Evolutionary conservation across 129 eudicot species (phyloP).

Genomic region (Pittosporum tobira): DNA sequence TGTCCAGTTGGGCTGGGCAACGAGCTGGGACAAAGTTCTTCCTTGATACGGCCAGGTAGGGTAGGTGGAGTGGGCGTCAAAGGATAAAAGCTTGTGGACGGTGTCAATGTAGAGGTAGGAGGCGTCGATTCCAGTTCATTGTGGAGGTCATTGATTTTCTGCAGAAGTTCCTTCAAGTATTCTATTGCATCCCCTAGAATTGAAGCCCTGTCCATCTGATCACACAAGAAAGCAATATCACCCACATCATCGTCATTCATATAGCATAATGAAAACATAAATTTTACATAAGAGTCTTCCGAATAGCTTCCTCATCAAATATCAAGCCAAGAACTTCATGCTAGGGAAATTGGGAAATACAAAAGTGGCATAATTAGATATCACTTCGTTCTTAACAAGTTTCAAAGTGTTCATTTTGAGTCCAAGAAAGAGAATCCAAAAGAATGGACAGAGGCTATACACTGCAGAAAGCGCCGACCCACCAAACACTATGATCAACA

Average conservation of each 20-base stretch:
- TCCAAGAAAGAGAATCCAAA: too few relatives aligned
- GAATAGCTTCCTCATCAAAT: background rate
- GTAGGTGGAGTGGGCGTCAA: constrained; percentile 62
- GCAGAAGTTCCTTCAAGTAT: constrained; percentile 81
- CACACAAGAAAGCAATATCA: background rate
- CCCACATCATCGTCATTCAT: background rate
- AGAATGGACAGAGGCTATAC: too few relatives aligned
- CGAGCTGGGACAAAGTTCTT: constrained; percentile 71
- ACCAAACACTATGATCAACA: too few relatives aligned
- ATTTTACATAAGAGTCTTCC: background rate
- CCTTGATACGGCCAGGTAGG: constrained; percentile 65
- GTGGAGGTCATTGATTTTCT: constrained; percentile 80
- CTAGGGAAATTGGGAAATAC: background rate
- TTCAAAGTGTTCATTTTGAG: background rate
- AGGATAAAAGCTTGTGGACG: constrained; percentile 56
- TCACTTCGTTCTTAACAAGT: too few relatives aligned
- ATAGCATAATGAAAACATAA: background rate
- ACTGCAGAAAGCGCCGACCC: too few relatives aligned
- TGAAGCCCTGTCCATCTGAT: constrained; percentile 97
- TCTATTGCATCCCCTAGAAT: constrained; percentile 95
- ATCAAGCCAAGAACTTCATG: background rate
- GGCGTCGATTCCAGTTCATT: constrained; percentile 77
- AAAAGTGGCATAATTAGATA: background rate
- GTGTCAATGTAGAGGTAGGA: constrained; percentile 53
- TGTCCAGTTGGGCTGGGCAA: constrained; percentile 78